A percentile compares a stretch with the other conserved stretches of the same genome.
Conservation (phyloP, 495 filamentous ascomycete genomes). For the Aspergillus egyptiacus region DNA sequence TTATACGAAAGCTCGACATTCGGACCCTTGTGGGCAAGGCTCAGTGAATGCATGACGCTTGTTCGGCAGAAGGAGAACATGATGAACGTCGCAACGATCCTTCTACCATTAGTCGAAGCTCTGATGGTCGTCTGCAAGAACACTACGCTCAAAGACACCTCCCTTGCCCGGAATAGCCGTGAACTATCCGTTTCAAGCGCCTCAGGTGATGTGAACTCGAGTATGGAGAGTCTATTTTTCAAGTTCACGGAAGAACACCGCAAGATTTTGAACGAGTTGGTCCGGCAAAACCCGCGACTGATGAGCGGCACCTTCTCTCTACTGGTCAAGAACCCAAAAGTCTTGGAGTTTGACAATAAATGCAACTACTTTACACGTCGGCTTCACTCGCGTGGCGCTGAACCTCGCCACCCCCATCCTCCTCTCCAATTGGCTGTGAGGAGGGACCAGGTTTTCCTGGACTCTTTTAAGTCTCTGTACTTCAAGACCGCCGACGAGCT, state of each 20-base stretch:
- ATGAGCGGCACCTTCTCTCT: constrained; percentile 98
- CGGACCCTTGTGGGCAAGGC: constrained; percentile 80
- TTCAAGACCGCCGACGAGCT: constrained; percentile 94
- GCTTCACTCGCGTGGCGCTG: constrained; percentile 68
- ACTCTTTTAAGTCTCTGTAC: constrained; percentile 93
- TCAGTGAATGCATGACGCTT: constrained; percentile 84
- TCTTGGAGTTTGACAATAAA: constrained; percentile 99
- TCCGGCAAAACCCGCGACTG: constrained; percentile 90
- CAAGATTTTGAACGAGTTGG: constrained; percentile 96
- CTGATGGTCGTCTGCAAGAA: constrained; percentile 99
- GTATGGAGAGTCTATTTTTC: constrained; percentile 91
- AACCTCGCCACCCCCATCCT: constrained; percentile 60
- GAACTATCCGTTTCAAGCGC: constrained; percentile 70
- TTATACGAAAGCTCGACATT: constrained; percentile 91
- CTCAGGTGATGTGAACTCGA: constrained; percentile 60
- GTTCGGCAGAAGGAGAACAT: constrained; percentile 90
- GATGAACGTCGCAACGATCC: constrained; percentile 92
- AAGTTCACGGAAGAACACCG: constrained; percentile 97
- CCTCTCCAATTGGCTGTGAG: constrained; percentile 84
- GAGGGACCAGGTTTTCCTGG: constrained; percentile 93
- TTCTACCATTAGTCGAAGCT: constrained; percentile 88
- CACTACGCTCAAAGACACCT: constrained; percentile 68
- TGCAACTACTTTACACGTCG: constrained; percentile 97
- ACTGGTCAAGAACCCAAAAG: constrained; percentile 96
- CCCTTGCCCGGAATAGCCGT: constrained; percentile 51